Percentiles rank a stretch among this genome's conserved stretches.
phyloP scores from a whole-genome alignment of 352 stramenopile species.

The Phytophthora hibernalis region DNA sequence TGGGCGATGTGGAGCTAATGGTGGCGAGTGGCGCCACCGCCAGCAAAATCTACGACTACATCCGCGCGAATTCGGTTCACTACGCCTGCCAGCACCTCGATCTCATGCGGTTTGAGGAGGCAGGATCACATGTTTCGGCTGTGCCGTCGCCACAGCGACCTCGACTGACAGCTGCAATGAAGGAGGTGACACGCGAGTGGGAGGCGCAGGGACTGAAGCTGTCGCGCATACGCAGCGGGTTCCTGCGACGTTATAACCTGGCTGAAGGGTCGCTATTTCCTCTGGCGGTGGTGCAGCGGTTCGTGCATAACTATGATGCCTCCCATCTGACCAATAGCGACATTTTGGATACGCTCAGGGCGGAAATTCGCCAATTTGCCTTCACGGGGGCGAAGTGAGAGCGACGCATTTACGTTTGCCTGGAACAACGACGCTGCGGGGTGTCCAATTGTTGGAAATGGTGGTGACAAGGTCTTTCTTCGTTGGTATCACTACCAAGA shows the following conservation, averaged over 20 bases:
- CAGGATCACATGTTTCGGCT: neutral
- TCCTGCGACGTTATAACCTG: neutral
- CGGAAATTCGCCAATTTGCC: neutral
- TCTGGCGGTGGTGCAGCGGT: neutral
- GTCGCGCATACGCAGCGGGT: neutral
- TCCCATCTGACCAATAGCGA: neutral
- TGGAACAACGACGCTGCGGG: neutral
- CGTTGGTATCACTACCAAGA: slow-evolving; percentile 15
- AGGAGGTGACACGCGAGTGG: neutral
- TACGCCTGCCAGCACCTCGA: neutral
- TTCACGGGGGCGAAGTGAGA: neutral
- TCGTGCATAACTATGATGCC: neutral
- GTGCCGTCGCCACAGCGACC: neutral
- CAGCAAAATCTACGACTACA: no score
- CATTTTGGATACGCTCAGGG: neutral
- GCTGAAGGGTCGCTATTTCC: neutral
- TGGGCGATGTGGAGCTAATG: no score
- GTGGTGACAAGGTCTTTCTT: slow-evolving; percentile 6
- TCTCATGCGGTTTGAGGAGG: neutral
- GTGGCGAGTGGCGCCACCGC: no score
- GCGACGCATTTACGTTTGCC: neutral
- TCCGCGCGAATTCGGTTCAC: no score
- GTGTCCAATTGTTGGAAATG: slow-evolving; percentile 10
- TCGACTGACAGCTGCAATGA: neutral
- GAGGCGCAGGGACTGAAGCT: neutral